These are phyloP conservation scores for Bathelium albidoporum DNA, from an alignment of 495 filamentous ascomycete species.

Conservation along the genomic window DNA sequence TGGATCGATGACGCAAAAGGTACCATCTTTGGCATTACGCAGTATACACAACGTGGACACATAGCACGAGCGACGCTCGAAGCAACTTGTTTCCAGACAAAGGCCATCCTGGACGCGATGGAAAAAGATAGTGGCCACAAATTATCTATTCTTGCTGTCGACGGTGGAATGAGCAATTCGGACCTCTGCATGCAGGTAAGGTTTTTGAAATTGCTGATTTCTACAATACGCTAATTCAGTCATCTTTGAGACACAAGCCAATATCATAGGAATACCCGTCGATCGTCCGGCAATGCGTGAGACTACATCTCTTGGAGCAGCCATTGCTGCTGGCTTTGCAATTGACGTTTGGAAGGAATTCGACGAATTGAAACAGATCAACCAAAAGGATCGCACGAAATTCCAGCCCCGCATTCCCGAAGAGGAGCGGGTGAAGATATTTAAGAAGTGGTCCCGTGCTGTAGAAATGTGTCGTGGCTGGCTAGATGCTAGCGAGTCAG, in stretches of 20 bases:
- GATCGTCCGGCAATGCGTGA: conserved; percentile 84
- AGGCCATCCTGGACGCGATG: conserved; percentile 89
- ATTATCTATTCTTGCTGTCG: conserved; percentile 67
- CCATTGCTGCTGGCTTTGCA: conserved; percentile 85
- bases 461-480: conserved; percentile 88
- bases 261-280: conserved; percentile 76
- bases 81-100: conserved; percentile 87
- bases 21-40: conserved; percentile 82
- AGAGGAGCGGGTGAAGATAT: conserved; percentile 56
- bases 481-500: conserved; percentile 44
- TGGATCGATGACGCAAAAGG: conserved; percentile 94
- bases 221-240: conserved; percentile 7
- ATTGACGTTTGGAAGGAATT: conserved; percentile 71
- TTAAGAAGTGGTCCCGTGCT: conserved; percentile 71
- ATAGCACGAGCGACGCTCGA: conserved; percentile 88
- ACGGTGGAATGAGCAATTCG: conserved; percentile 87
- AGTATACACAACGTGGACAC: conserved; percentile 77
- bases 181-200: conserved; percentile 83
- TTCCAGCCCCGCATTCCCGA: conserved; percentile 58
- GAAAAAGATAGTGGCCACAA: conserved; percentile 74
- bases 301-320: conserved; percentile 84
- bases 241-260: conserved; percentile 58
- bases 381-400: conserved; percentile 58
- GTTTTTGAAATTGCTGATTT: conserved; percentile 9
- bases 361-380: conserved; percentile 67